phyloP scores from a whole-genome alignment of 2,329 filamentous ascomycete genomes.

The Endocalyx cinctus region DNA sequence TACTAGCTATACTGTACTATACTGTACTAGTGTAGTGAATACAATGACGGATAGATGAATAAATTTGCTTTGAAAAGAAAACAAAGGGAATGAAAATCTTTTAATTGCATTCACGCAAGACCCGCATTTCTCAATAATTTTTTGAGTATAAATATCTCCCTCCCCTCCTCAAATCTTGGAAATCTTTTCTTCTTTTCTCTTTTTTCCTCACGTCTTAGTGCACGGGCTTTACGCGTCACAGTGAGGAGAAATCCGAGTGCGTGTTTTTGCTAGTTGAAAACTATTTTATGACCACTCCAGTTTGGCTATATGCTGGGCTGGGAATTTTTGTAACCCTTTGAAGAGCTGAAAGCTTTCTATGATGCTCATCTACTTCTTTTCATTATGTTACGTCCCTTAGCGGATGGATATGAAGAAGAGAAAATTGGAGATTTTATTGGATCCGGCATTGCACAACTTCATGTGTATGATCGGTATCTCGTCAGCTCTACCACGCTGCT shows the following conservation, averaged over 20 bases:
- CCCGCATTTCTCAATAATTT: too few relatives aligned
- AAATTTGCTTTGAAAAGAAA: too few relatives aligned
- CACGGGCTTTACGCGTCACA: conserved; percentile 77
- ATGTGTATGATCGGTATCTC: too few relatives aligned
- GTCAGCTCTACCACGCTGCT: too few relatives aligned
- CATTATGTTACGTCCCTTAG: background rate
- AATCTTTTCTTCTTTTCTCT: conserved; percentile 24
- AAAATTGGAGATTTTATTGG: too few relatives aligned
- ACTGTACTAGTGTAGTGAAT: too few relatives aligned
- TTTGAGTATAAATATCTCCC: conserved; percentile 14
- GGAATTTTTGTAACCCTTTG: conserved; percentile 24
- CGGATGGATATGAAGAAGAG: background rate
- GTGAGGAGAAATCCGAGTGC: conserved; percentile 85
- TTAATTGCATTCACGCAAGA: too few relatives aligned
- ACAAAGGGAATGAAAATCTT: too few relatives aligned
- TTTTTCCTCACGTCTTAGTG: conserved; percentile 56
- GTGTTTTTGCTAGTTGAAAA: conserved; percentile 90
- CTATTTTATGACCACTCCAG: conserved; percentile 66
- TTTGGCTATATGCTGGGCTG: background rate
- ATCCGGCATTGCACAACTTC: too few relatives aligned
- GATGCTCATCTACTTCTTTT: too few relatives aligned
- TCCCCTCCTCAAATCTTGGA: conserved; percentile 4
- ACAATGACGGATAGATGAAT: too few relatives aligned
- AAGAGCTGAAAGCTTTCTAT: background rate
- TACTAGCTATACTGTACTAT: too few relatives aligned